Evolutionary conservation across 805 yeast species (phyloP), one percentile per base, ranked within the genome.

Genomic region (Kuraishia molischiana): DNA sequence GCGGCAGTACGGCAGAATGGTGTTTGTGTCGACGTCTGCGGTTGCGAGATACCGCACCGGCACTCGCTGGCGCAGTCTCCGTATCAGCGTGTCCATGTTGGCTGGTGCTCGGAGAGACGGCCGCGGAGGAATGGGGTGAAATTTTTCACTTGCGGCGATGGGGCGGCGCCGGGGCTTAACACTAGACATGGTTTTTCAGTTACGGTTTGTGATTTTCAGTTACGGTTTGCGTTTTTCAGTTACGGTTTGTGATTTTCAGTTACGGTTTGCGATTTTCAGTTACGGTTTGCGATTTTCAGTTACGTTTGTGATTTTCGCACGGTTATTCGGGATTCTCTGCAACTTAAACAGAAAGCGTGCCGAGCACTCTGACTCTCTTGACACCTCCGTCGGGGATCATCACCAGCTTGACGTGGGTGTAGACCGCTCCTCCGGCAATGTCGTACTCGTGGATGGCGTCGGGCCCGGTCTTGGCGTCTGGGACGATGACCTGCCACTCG

Each of bases 371-470:
- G 29, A 90, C 62, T 56, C 98, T 74, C 67, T 90, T 90, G 39
- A 87, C 85, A 43, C 98, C 98, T 36, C 98, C 98, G 54, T 90
- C 98, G 18, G 98, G 98, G 46, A 87, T 82, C 57, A 90, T 81
- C 8, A 84, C 76, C 47, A 90, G 58, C 50, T 78, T 76, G 22
- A 87, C 84, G 55, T 87, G 95, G 8, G 87, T 72, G 49, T 57
- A 74, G 26, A 58, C 49, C n/a, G 45, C 44, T 5, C 35, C 20
- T 2, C 44, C 43, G 3, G 44, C 43, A 14, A 66, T 56, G 4
- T 61, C 56, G 53, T 59, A 85, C 13, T 53, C 59, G 55, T 90
- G 96, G 55, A 85, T 95, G 42, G 67, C 66, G 58, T 89, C 94
- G 4, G 96, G 86, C n/a, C 76, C 74, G 1, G 95, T 83, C 58